phyloP scores from a whole-genome alignment of 2,329 filamentous ascomycete species.

The Penicillium sp. region DNA sequence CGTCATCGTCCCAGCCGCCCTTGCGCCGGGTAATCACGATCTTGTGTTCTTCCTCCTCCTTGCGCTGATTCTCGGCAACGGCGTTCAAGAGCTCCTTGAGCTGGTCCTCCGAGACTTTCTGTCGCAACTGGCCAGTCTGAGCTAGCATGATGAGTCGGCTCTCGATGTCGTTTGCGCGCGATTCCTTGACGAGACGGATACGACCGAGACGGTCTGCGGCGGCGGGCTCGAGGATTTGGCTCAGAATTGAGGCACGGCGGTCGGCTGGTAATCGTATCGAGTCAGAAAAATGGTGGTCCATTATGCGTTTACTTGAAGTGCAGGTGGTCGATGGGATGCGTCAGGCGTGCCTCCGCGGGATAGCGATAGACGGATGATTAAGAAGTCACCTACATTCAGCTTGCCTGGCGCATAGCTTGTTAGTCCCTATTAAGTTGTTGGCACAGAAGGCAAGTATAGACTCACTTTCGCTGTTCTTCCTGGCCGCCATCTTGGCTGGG shows the following conservation, averaged over 20 bases:
- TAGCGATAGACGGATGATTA: neutral
- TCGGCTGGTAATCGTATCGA: conserved; percentile 26
- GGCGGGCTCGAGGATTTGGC: conserved; percentile 91
- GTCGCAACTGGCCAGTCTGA: conserved; percentile 77
- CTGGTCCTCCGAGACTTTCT: conserved; percentile 88
- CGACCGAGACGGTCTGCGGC: conserved; percentile 90
- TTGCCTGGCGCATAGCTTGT: conserved; percentile 23
- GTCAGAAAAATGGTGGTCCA: neutral
- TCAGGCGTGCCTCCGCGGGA: neutral
- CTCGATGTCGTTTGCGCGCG: conserved; percentile 85
- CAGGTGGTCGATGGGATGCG: neutral
- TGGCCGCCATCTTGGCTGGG: conserved; percentile 52
- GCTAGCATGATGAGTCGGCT: conserved; percentile 91
- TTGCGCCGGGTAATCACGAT: conserved; percentile 85
- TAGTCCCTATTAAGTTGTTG: neutral
- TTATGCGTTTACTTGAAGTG: neutral
- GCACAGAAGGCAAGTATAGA: conserved; percentile 3
- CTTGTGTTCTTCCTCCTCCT: conserved; percentile 66
- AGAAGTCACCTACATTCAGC: conserved; percentile 30
- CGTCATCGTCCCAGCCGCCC: conserved; percentile 79
- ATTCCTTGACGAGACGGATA: conserved; percentile 93
- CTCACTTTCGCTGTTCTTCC: conserved; percentile 67
- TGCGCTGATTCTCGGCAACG: conserved; percentile 70
- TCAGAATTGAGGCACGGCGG: conserved; percentile 60
- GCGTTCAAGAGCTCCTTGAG: conserved; percentile 88